Percentiles rank a stretch among this genome's conserved stretches.
Evolutionary conservation across 2,329 filamentous ascomycete species (phyloP).

Genomic region (Fusarium anguioides): DNA sequence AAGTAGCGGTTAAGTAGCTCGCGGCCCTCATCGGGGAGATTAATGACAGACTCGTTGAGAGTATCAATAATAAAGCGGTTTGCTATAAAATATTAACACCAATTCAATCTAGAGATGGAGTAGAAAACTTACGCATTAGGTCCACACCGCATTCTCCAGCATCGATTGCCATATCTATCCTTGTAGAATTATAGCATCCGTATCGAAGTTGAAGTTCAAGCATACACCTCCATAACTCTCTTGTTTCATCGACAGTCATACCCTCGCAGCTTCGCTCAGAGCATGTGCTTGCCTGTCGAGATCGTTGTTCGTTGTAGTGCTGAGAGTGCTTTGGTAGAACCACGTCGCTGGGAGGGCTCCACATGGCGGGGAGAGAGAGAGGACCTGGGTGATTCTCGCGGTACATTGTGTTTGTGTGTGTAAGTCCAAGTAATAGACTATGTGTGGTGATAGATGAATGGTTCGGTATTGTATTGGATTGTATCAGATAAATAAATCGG

Average conservation of each 20-base stretch:
- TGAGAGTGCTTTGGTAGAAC: conserved; percentile 28
- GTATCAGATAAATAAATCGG: background rate
- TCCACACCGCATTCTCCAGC: conserved; percentile 54
- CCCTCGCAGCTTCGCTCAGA: conserved; percentile 48
- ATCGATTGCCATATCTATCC: conserved; percentile 59
- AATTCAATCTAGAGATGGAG: accelerated
- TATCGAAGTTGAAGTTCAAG: conserved; percentile 59
- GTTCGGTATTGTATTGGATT: too few species aligned
- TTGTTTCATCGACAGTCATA: conserved; percentile 54
- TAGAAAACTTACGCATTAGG: conserved; percentile 58
- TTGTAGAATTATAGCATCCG: conserved; percentile 61
- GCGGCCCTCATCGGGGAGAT: conserved; percentile 52
- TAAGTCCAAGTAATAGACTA: background rate
- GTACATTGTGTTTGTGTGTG: conserved; percentile 31
- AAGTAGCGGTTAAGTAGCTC: conserved; percentile 50
- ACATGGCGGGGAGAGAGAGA: conserved; percentile 37
- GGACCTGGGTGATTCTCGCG: conserved; percentile 37
- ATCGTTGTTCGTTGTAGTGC: conserved; percentile 16
- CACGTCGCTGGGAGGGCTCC: conserved; percentile 33
- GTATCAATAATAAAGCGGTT: conserved; percentile 57
- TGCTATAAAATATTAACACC: conserved; percentile 39
- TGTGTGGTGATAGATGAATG: background rate
- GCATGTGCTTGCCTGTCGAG: conserved; percentile 45
- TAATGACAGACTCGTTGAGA: conserved; percentile 52
- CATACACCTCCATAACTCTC: conserved; percentile 61